Evolutionary conservation across 805 yeast species (phyloP), one percentile per base, ranked within the genome.

Genomic region (Alloascoidea hylecoeti): DNA sequence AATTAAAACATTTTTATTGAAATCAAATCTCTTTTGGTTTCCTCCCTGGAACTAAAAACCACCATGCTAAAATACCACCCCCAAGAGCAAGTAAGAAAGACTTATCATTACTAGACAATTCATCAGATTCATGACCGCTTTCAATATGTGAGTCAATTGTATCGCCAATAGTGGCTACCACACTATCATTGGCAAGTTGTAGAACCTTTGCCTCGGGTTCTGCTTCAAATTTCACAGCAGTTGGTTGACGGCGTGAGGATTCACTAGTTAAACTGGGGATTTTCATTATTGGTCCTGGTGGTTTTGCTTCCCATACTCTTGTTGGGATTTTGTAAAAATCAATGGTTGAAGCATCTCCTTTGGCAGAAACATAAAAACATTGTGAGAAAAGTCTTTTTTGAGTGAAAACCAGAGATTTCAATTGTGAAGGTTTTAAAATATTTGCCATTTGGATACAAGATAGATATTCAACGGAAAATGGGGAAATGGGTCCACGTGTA

Each of bases 331-430:
- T 34, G 32, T 16, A 34, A 17, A 14, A 34, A 14, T 34, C 36
- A 18, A 34, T 34, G 16, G 27, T 34, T 9, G 36, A 34, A 34
- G 9, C 36, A 14, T 34, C 36, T 5, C 36, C 36, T 34, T 34
- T 34, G 5, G 36, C 36, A 9, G 14, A 17, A 18, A 18, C 16
- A n/a, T n/a, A n/a, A n/a, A n/a, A n/a, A n/a, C n/a, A n/a, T n/a
- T n/a, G n/a, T n/a, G n/a, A n/a, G n/a, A n/a, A n/a, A n/a, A n/a
- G n/a, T n/a, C n/a, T n/a, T n/a, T n/a, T n/a, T n/a, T n/a, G n/a
- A n/a, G n/a, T n/a, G n/a, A n/a, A n/a, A n/a, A n/a, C n/a, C n/a
- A n/a, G n/a, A n/a, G n/a, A n/a, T n/a, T n/a, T n/a, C n/a, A n/a
- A n/a, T n/a, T n/a, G n/a, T n/a, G n/a, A n/a, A n/a, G n/a, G n/a